These are phyloP conservation scores for Protomyces pachydermus DNA, from an alignment of 1,139 yeast genomes.

Conservation along the genomic window DNA sequence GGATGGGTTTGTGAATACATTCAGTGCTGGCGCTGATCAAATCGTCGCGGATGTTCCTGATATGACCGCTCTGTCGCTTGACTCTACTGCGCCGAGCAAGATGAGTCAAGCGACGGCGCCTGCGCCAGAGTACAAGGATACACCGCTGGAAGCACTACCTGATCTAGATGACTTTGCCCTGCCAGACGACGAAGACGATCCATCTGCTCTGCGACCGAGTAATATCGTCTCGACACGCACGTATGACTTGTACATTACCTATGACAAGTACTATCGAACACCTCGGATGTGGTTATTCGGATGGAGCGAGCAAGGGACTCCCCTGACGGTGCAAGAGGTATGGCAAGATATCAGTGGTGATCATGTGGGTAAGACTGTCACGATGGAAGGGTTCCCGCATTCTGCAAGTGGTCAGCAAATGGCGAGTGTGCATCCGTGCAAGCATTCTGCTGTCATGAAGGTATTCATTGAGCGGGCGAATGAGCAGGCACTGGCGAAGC, in stretches of 20 bases:
- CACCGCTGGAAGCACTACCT: constrained; percentile 38
- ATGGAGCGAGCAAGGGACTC: constrained; percentile 74
- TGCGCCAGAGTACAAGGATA: constrained; percentile 40
- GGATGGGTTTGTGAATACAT: constrained; percentile 3
- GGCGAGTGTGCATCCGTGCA: constrained; percentile 93
- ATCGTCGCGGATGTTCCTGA: constrained; percentile 25
- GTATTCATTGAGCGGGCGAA: constrained; percentile 68
- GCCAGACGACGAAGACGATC: constrained; percentile 45
- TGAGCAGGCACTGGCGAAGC: neutral
- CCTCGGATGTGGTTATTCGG: constrained; percentile 94
- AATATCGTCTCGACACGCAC: constrained; percentile 50
- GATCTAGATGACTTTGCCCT: constrained; percentile 44
- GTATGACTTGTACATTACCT: constrained; percentile 83
- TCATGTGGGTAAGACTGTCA: constrained; percentile 91
- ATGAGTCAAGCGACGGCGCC: constrained; percentile 39
- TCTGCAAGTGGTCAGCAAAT: constrained; percentile 71
- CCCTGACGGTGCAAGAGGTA: constrained; percentile 83
- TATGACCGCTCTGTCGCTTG: constrained; percentile 31
- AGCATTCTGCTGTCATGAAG: constrained; percentile 91
- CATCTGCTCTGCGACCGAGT: constrained; percentile 41
- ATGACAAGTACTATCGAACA: constrained; percentile 90
- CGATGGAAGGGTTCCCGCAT: constrained; percentile 80
- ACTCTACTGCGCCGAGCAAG: constrained; percentile 11
- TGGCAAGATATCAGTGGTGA: constrained; percentile 89
- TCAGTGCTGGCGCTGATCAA: neutral